Evolutionary conservation across 2,329 filamentous ascomycete genomes (phyloP).

Genomic region (Cladophialophora immunda): DNA sequence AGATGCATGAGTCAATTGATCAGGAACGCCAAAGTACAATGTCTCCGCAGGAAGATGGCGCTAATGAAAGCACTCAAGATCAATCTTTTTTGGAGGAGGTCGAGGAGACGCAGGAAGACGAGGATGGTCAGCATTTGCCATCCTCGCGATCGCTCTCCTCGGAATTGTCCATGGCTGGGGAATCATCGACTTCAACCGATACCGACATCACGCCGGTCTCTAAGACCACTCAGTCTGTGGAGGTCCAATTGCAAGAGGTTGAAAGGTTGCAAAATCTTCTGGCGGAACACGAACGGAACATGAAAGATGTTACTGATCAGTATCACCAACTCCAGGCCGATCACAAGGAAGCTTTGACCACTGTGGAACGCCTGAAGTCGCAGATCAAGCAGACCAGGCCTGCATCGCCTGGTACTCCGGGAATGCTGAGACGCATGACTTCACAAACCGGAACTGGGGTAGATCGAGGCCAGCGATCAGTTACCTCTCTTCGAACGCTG

Average conservation of each 20-base stretch:
- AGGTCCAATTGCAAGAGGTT: conserved; percentile 65
- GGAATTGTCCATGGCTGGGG: conserved; percentile 88
- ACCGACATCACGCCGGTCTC: conserved; percentile 39
- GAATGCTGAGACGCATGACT: conserved; percentile 91
- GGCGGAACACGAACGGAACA: conserved; percentile 77
- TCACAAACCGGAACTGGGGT: conserved; percentile 87
- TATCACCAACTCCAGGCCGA: conserved; percentile 85
- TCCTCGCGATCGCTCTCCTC: conserved; percentile 92
- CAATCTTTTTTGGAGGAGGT: conserved; percentile 85
- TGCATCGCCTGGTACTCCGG: conserved; percentile 58
- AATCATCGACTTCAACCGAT: conserved; percentile 72
- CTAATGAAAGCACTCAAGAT: conserved; percentile 61
- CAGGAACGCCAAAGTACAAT: conserved; percentile 70
- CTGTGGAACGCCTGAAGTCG: conserved; percentile 91
- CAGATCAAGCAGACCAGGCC: conserved; percentile 76
- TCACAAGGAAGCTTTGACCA: conserved; percentile 81
- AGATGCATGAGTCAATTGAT: conserved; percentile 85
- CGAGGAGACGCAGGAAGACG: conserved; percentile 68
- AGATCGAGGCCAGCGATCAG: conserved; percentile 90
- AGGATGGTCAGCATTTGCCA: conserved; percentile 72
- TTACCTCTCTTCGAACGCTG: conserved; percentile 87
- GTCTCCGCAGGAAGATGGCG: conserved; percentile 53
- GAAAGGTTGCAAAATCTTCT: conserved; percentile 75
- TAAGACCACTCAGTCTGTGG: conserved; percentile 30
- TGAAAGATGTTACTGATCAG: conserved; percentile 75